Evolutionary conservation across 2,329 filamentous ascomycete genomes (phyloP).

Genomic region (Chaetomium sp.): DNA sequence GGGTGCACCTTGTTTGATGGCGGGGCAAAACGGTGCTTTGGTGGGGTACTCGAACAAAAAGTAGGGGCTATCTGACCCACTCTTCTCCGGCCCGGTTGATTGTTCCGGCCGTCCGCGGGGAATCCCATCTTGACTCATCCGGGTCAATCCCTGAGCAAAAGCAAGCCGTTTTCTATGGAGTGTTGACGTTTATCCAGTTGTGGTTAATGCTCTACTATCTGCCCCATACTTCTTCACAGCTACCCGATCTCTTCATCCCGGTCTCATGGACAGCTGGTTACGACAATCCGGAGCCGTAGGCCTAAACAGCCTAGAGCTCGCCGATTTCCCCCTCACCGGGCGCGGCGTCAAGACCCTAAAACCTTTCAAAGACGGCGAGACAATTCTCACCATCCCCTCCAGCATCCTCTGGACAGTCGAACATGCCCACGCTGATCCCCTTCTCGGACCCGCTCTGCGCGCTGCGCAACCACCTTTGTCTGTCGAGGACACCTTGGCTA

Average conservation of each 20-base stretch:
- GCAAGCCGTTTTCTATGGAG: no score
- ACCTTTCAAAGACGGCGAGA: conserved; percentile 2
- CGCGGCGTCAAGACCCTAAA: conserved; percentile 2
- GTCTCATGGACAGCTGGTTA: conserved; percentile 3
- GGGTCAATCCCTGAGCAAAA: no score
- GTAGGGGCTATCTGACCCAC: no score
- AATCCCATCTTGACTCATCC: no score
- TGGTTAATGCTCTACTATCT: background rate
- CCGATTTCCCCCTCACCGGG: conserved; percentile 6
- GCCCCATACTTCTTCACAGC: background rate
- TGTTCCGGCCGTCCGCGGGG: no score
- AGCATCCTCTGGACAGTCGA: conserved; percentile 6
- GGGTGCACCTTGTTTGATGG: no score
- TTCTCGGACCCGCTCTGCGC: conserved; percentile 5
- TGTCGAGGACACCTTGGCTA: conserved; percentile 6
- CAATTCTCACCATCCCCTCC: conserved; percentile 3
- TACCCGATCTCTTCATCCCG: background rate
- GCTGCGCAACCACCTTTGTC: conserved; percentile 4
- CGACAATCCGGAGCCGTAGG: conserved; percentile 1
- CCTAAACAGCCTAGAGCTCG: conserved; percentile 1
- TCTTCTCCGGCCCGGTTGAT: no score
- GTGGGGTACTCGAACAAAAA: no score
- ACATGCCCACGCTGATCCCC: conserved; percentile 5
- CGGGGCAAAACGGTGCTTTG: no score
- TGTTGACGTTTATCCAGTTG: no score